Evolutionary conservation across 225 moss, liverwort and hornwort genomes (phyloP).

Genomic region (Climacium dendroides): DNA sequence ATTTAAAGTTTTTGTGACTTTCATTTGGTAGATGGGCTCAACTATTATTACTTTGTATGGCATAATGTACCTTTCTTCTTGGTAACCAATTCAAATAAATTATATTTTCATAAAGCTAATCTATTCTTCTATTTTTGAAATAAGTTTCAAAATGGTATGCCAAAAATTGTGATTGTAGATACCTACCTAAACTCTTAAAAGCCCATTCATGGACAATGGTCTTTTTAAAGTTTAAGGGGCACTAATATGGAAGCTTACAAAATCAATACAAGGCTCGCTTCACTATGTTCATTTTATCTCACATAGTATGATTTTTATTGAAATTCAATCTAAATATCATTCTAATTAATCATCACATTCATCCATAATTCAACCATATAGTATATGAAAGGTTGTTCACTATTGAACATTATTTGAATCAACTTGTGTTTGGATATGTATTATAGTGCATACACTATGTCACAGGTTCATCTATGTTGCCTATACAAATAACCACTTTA

Average conservation of each 20-base stretch:
- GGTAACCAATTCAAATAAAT: background rate
- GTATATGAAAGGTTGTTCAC: background rate
- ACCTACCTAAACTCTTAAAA: background rate
- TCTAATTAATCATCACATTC: background rate
- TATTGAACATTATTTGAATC: background rate
- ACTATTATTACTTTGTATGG: background rate
- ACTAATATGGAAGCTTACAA: background rate
- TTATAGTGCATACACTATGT: accelerated
- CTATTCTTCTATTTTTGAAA: background rate
- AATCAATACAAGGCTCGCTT: background rate
- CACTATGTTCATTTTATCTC: background rate
- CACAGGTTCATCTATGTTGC: background rate
- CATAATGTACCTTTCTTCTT: background rate
- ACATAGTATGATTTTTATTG: background rate
- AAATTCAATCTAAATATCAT: background rate
- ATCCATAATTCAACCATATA: background rate
- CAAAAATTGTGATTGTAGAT: background rate
- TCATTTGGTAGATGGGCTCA: accelerated
- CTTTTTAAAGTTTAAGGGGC: accelerated
- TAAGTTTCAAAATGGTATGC: background rate
- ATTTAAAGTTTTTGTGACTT: accelerated
- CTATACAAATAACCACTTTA: accelerated
- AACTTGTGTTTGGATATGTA: background rate
- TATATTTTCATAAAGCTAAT: background rate
- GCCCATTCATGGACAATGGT: background rate